Evolutionary conservation across 805 yeast species (phyloP).

Genomic region (Vanderwaltozyma yarrowii): DNA sequence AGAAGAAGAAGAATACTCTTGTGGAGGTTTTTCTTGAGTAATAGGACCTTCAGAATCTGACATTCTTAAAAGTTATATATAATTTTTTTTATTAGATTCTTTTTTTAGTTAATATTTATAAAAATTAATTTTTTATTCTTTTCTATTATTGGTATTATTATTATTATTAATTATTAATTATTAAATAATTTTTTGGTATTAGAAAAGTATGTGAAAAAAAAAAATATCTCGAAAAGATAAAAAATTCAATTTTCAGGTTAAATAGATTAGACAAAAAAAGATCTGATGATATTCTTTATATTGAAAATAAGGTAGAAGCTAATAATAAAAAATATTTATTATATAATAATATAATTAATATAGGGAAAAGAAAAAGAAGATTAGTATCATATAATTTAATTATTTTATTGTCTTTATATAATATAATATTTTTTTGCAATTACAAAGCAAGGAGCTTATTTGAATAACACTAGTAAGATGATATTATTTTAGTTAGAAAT

Average conservation of each 20-base stretch:
- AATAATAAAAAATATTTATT: too few relatives aligned
- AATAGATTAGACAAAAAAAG: constrained; percentile 3
- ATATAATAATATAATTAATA: too few relatives aligned
- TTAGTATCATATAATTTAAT: too few relatives aligned
- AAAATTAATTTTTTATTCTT: too few relatives aligned
- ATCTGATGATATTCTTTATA: constrained; percentile 2
- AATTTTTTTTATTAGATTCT: neutral
- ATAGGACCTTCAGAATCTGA: constrained; percentile 4
- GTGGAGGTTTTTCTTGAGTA: constrained; percentile 7
- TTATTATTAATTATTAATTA: constrained; percentile 4
- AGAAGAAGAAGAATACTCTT: constrained; percentile 4
- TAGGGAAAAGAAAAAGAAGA: too few relatives aligned
- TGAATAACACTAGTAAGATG: too few relatives aligned
- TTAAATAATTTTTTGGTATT: constrained; percentile 1
- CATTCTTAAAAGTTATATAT: neutral
- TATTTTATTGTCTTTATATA: too few relatives aligned
- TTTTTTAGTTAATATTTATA: neutral
- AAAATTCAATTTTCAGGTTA: neutral
- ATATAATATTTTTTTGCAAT: too few relatives aligned
- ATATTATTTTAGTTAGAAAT: too few relatives aligned
- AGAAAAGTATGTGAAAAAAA: neutral
- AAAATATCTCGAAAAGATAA: neutral
- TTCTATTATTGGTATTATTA: neutral
- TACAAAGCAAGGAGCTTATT: too few relatives aligned
- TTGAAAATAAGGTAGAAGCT: too few relatives aligned